Evolutionary conservation across 441 rosid genomes (phyloP).

Genomic region (Corymbia calophylla): DNA sequence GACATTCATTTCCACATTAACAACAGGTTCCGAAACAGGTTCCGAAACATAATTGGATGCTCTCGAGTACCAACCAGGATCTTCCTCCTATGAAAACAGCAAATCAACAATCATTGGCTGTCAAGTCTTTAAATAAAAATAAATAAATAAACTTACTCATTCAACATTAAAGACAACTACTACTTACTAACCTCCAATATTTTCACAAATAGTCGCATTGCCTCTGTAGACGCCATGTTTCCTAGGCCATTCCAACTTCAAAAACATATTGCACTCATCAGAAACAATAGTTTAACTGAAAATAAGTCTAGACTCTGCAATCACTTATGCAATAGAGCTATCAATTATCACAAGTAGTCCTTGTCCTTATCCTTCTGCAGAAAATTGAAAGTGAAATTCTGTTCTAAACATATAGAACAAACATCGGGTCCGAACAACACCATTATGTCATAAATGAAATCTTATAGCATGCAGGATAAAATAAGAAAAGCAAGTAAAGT

Average conservation of each 20-base stretch:
- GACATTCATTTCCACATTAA: slow-evolving; percentile 69
- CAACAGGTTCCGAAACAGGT: slow-evolving; percentile 58
- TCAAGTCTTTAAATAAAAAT: neutral
- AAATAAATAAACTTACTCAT: neutral
- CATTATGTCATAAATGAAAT: neutral
- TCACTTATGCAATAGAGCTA: neutral
- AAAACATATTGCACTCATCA: slow-evolving; percentile 5
- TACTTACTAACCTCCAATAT: slow-evolving; percentile 68
- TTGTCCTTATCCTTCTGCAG: neutral
- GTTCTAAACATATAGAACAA: neutral
- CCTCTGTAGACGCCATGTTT: slow-evolving; percentile 85
- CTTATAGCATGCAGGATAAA: neutral
- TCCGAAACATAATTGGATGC: slow-evolving; percentile 68
- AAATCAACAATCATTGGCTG: neutral
- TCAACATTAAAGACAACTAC: neutral
- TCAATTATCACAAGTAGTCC: neutral
- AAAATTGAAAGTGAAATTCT: neutral
- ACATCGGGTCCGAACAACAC: neutral
- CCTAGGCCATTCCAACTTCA: slow-evolving; percentile 97
- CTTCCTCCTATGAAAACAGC: slow-evolving; percentile 63
- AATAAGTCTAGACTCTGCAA: neutral
- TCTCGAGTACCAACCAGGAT: slow-evolving; percentile 98
- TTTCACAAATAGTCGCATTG: slow-evolving; percentile 99
- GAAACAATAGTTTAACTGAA: neutral
- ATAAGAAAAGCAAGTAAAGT: neutral